Evolutionary conservation across 352 stramenopile genomes (phyloP), one percentile per base, ranked within the genome.

Genomic region (Pythium diclinum): DNA sequence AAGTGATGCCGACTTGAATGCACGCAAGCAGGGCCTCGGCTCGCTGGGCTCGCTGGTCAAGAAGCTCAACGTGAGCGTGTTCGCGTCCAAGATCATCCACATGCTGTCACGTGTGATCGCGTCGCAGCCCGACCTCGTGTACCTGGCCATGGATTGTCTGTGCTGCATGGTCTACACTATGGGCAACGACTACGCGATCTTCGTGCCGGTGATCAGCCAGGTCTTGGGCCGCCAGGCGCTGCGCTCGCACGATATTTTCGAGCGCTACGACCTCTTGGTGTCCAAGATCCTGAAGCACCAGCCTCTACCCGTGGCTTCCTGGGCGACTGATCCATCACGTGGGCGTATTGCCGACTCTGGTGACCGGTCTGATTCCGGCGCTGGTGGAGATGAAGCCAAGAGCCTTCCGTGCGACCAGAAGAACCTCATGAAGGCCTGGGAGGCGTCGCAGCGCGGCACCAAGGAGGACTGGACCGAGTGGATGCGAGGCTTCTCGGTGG

Each of bases 401-500:
- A 89, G 70, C 42, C 62, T 94, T 19, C 87, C 87, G 17, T 92
- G 83, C 56, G 85, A 95, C 52, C 85, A 95, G 63, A 81, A 81
- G 44, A 91, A 93, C 55, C 67, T 96, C 21, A 82, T 91, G 73
- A 93, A 94, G 52, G 87, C 87, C 10, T 96, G 87, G 87, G 87
- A 96, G 47, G 78, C 83, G 42, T 89, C 85, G 10, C 85, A 96
- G 51, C 79, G 86, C 49, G 88, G 81, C 13, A 96, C 85, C 11
- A 94, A 94, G 54, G 87, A 96, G 62, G 98, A 99, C 69, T 99
- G 97, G 97, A 96, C 94, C 59, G 97, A 99, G 72, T 99, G 98
- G 98, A 99, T 99, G 77, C 79, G 97, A 8, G 80, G 92, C 0
- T 97, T 99, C 55, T 97, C 94, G 0, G 90, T 99, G 34, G 91